Evolutionary conservation across 805 yeast genomes (phyloP).

Genomic region (Kurtzmaniella fragi): DNA sequence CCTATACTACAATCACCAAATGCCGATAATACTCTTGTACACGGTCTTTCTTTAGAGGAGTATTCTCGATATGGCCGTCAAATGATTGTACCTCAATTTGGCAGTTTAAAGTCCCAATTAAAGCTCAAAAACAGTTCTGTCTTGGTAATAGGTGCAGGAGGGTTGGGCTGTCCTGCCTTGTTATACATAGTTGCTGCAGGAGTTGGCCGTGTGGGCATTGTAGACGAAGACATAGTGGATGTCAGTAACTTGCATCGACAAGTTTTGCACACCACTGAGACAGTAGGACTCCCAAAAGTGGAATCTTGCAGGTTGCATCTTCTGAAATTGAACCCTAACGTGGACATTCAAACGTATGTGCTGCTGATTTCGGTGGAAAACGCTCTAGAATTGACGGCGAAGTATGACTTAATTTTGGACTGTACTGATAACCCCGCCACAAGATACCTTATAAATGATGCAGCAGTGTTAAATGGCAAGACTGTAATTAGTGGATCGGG

Average conservation of each 20-base stretch:
- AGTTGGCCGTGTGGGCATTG: slow-evolving; percentile 76
- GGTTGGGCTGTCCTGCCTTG: slow-evolving; percentile 89
- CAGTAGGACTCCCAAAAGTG: slow-evolving; percentile 68
- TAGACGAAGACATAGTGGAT: slow-evolving; percentile 85
- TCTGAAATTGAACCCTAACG: slow-evolving; percentile 60
- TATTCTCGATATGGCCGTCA: slow-evolving; percentile 88
- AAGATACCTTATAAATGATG: slow-evolving; percentile 83
- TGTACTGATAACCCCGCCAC: slow-evolving; percentile 93
- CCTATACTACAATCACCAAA: neutral
- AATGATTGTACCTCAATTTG: slow-evolving; percentile 84
- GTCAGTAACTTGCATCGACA: slow-evolving; percentile 86
- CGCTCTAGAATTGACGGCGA: slow-evolving; percentile 55
- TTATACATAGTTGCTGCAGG: slow-evolving; percentile 87
- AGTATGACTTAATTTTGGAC: slow-evolving; percentile 77
- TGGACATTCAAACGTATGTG: slow-evolving; percentile 49
- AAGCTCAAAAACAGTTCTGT: slow-evolving; percentile 53
- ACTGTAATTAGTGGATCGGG: slow-evolving; percentile 92
- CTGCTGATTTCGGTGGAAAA: slow-evolving; percentile 48
- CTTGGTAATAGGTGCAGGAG: slow-evolving; percentile 93
- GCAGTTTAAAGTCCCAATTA: slow-evolving; percentile 47
- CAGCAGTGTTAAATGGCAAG: slow-evolving; percentile 59
- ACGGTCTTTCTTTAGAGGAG: slow-evolving; percentile 50
- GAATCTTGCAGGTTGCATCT: slow-evolving; percentile 68
- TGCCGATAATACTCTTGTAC: slow-evolving; percentile 4
- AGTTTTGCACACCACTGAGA: slow-evolving; percentile 64